Percentiles rank a stretch among this genome's conserved stretches.
Evolutionary conservation across 164 flowering plant genomes (phyloP).

Genomic region (Santalum album): DNA sequence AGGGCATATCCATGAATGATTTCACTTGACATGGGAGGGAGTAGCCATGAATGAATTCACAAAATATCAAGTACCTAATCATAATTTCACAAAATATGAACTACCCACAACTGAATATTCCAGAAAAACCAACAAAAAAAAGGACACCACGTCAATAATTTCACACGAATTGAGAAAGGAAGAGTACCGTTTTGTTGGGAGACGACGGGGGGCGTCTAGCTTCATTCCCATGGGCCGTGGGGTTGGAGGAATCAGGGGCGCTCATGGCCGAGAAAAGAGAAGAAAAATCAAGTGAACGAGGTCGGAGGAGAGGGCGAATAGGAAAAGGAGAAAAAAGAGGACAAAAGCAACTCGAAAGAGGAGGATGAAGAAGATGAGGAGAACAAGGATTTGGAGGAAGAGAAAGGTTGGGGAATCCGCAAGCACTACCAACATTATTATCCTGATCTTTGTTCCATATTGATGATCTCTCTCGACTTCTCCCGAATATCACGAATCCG

Average conservation of each 20-base stretch:
- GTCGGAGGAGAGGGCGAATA: slow-evolving; percentile 16
- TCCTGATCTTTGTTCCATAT: not conserved
- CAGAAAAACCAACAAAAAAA: too few species aligned
- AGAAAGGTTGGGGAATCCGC: slow-evolving; percentile 14
- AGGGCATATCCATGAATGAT: too few species aligned
- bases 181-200: slow-evolving; percentile 22
- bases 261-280: slow-evolving; percentile 19
- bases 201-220: slow-evolving; percentile 3
- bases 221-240: slow-evolving; percentile 2
- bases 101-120: too few species aligned
- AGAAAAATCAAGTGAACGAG: slow-evolving; percentile 11
- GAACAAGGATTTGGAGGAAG: slow-evolving; percentile 1
- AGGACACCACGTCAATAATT: too few species aligned
- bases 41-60: too few species aligned
- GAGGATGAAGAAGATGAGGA: slow-evolving; percentile 13
- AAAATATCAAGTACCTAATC: too few species aligned
- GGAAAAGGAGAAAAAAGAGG: slow-evolving; percentile 12
- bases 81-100: too few species aligned
- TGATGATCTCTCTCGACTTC: not conserved
- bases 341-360: slow-evolving; percentile 15
- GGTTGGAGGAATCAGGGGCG: not conserved
- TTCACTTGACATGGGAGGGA: not conserved
- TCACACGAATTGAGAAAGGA: not conserved
- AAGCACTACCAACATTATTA: not conserved
- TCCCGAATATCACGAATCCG: slow-evolving; percentile 10